These are phyloP conservation scores for Skeletonema costatum DNA, from an alignment of 108 stramenopile genomes.

Conservation along the genomic window DNA sequence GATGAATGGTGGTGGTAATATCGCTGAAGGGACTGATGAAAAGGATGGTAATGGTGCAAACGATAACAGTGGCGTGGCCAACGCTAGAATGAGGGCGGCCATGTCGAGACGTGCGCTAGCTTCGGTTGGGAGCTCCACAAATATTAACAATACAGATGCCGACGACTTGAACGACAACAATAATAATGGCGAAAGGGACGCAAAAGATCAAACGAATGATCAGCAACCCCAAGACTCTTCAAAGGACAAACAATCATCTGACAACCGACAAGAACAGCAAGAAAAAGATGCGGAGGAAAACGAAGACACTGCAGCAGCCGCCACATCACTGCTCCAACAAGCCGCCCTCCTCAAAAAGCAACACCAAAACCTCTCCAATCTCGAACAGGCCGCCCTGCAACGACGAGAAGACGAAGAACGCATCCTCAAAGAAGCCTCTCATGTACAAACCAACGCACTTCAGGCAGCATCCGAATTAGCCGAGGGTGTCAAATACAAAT, in stretches of 20 bases:
- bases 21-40: not conserved
- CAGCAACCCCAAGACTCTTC: not conserved
- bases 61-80: slow-evolving; percentile 23
- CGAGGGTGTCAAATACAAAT: slow-evolving; percentile 78
- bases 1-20: slow-evolving; percentile 19
- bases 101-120: slow-evolving; percentile 32
- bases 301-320: slow-evolving; percentile 21
- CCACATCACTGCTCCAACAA: slow-evolving; percentile 77
- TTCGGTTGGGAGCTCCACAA: slow-evolving; percentile 20
- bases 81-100: slow-evolving; percentile 42
- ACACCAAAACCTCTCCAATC: slow-evolving; percentile 53
- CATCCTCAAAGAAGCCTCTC: slow-evolving; percentile 92
- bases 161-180: not conserved
- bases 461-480: slow-evolving; percentile 94
- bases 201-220: not conserved
- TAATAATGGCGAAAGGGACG: not conserved
- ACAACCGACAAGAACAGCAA: slow-evolving; percentile 11
- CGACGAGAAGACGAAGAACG: slow-evolving; percentile 85
- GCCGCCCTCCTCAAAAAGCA: slow-evolving; percentile 80
- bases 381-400: slow-evolving; percentile 60
- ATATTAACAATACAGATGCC: not conserved
- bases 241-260: slow-evolving; percentile 15
- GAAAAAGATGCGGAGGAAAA: not conserved
- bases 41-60: slow-evolving; percentile 7
- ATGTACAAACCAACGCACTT: slow-evolving; percentile 96